Percentiles rank a stretch among this genome's conserved stretches.
Evolutionary conservation across 192 early-diverging fungal species (phyloP).

Genomic region (Pilobolus umbonatus): DNA sequence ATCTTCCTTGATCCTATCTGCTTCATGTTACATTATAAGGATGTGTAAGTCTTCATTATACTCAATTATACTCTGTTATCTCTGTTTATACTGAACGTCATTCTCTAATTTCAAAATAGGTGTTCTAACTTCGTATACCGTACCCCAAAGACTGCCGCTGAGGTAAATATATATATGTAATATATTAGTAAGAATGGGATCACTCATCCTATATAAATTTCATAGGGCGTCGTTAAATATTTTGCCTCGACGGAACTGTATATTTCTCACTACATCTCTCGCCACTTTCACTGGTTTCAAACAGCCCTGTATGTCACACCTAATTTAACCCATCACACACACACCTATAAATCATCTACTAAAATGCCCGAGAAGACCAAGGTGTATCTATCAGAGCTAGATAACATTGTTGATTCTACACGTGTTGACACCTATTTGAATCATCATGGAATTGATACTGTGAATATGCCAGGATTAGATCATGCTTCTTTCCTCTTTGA

Average conservation of each 20-base stretch:
- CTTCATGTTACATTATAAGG: conserved; percentile 57
- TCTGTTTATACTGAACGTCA: too few species aligned
- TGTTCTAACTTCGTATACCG: conserved; percentile 60
- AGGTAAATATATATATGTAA: conserved; percentile 24
- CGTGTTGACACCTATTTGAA: conserved; percentile 35
- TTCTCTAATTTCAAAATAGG: background rate
- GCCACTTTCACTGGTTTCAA: conserved; percentile 48
- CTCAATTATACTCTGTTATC: background rate
- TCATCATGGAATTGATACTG: conserved; percentile 28
- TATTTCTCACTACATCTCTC: conserved; percentile 56
- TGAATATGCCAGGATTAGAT: conserved; percentile 42
- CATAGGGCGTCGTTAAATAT: conserved; percentile 45
- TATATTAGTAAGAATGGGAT: background rate
- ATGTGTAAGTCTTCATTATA: conserved; percentile 33
- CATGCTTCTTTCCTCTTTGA: conserved; percentile 42
- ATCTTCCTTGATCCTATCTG: conserved; percentile 63
- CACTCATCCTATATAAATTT: background rate
- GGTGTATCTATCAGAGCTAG: conserved; percentile 42
- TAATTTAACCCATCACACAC: background rate
- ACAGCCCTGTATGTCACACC: conserved; percentile 33
- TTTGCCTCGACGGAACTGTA: conserved; percentile 59
- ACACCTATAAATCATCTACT: background rate
- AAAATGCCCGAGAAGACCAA: conserved; percentile 26
- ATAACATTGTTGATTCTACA: conserved; percentile 40
- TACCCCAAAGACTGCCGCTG: conserved; percentile 34